Percentiles rank a stretch among this genome's conserved stretches.
Evolutionary conservation across 176 grass and related monocot species (phyloP).

Genomic region (Carex parvula): DNA sequence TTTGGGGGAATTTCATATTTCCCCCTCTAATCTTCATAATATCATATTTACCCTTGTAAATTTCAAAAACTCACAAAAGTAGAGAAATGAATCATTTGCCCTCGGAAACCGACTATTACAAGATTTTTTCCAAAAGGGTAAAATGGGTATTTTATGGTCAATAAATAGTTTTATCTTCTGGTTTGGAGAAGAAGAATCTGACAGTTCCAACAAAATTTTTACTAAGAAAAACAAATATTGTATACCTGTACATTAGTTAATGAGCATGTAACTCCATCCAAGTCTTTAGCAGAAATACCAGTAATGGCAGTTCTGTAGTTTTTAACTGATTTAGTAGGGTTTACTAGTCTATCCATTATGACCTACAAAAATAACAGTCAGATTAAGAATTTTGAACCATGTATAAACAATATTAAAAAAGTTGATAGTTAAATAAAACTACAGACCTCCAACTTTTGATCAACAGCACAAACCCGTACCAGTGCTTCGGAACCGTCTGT

Average conservation of each 20-base stretch:
- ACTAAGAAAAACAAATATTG: constrained; percentile 4
- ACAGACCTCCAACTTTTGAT: constrained; percentile 63
- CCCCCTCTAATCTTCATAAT: too few species aligned
- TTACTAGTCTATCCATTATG: constrained; percentile 68
- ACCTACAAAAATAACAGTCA: constrained; percentile 37
- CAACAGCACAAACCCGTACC: constrained; percentile 70
- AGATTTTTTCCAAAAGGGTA: too few species aligned
- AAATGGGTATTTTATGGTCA: too few species aligned
- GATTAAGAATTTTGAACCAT: neutral
- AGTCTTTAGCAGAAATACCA: constrained; percentile 72
- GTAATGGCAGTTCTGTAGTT: constrained; percentile 77
- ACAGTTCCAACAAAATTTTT: neutral
- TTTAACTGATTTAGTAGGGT: constrained; percentile 56
- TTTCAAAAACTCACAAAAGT: too few species aligned
- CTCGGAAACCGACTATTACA: too few species aligned
- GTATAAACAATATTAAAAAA: neutral
- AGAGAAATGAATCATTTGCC: too few species aligned
- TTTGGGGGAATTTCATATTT: too few species aligned
- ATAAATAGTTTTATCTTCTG: neutral
- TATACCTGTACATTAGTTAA: constrained; percentile 77
- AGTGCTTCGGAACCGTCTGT: constrained; percentile 66
- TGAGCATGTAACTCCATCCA: constrained; percentile 62
- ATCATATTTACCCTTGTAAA: too few species aligned
- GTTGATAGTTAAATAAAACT: neutral
- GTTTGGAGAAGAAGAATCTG: neutral